A percentile compares a stretch with the other conserved stretches of the same genome.
These are phyloP conservation scores for Leccinum griseonigrum DNA, from an alignment of 1,284 basidiomycete genomes.

Conservation along the genomic window DNA sequence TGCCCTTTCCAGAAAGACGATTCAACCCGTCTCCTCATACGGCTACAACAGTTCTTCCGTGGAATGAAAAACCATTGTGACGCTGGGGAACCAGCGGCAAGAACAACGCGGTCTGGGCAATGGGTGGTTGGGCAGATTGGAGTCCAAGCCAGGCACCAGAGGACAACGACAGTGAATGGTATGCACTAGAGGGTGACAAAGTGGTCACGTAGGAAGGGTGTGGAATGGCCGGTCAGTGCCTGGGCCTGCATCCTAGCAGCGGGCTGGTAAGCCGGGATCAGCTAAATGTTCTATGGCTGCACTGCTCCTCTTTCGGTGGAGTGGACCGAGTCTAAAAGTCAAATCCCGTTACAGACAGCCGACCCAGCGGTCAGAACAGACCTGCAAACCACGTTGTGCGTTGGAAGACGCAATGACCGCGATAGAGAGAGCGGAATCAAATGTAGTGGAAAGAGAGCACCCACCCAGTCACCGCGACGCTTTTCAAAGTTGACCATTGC, in stretches of 20 bases:
- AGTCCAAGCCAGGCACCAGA: neutral
- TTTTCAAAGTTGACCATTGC: conserved; percentile 31
- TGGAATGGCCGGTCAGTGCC: neutral
- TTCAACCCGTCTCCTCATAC: conserved; percentile 23
- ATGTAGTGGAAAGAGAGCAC: conserved; percentile 4
- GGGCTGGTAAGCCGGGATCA: neutral
- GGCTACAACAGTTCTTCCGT: neutral
- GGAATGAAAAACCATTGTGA: conserved; percentile 2
- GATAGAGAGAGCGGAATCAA: conserved; percentile 18
- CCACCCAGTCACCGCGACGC: conserved; percentile 35
- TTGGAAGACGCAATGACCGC: conserved; percentile 18
- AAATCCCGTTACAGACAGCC: conserved; percentile 3
- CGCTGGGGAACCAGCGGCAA: conserved; percentile 12
- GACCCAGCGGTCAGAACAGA: neutral
- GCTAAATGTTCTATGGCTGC: neutral
- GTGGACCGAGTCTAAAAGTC: neutral
- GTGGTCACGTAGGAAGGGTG: neutral
- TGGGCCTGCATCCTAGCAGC: conserved; percentile 1
- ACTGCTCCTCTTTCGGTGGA: conserved; percentile 4
- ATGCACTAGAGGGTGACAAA: conserved; percentile 10
- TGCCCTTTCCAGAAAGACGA: neutral
- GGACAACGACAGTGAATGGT: neutral
- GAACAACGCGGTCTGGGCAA: conserved; percentile 4
- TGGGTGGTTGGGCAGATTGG: neutral
- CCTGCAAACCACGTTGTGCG: conserved; percentile 12